Evolutionary conservation across 2,329 filamentous ascomycete species (phyloP), one percentile per base, ranked within the genome.

Genomic region (Stagonosporopsis cucurbitacearum): DNA sequence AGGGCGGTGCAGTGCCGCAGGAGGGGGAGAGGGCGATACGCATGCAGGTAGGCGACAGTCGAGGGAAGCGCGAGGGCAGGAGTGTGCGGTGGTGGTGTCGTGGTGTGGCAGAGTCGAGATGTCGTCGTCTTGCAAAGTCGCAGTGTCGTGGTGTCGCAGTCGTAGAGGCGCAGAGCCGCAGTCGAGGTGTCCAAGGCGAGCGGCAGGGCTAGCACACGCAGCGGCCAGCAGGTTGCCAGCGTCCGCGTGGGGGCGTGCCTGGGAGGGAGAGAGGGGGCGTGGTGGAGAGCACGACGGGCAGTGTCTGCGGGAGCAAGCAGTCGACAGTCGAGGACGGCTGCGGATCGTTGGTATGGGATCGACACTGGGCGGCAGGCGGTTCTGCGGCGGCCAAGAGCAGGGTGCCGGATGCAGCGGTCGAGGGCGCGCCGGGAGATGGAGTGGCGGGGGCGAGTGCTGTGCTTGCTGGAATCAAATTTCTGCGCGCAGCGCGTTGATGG

Each of bases 341-440:
- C 41, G 41, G 53, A 56, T 50, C 47, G 46, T 41, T 50, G 19
- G 53, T 45, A 47, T 20, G 42, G 50, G 53, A 56, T 56, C 53
- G 47, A 33, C 53, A 23, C 41, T 50, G 47, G 42, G 53, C 53
- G 47, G 35, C 33, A 56, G 53, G 53, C 45, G 41, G 26, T 46
- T 28, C 30, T 40, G 47, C 42, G 36, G 52, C 20, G 15, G 45
- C 35, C 40, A 19, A 32, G 28, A 28, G 23, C 20, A n/a, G n/a
- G n/a, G n/a, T 43, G 53, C 53, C 53, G 47, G 47, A 51, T 56
- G 53, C 53, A 56, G 53, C 37, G 47, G n/a, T 43, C 9, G 43
- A n/a, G 19, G n/a, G n/a, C 4, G 35, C 26, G 53, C 46, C 28
- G 37, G 6, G 32, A 36, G 22, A 22, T 35, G n/a, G n/a, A n/a